Evolutionary conservation across 1,284 basidiomycete genomes (phyloP), one percentile per base, ranked within the genome.

Genomic region (Sporisorium scitamineum): DNA sequence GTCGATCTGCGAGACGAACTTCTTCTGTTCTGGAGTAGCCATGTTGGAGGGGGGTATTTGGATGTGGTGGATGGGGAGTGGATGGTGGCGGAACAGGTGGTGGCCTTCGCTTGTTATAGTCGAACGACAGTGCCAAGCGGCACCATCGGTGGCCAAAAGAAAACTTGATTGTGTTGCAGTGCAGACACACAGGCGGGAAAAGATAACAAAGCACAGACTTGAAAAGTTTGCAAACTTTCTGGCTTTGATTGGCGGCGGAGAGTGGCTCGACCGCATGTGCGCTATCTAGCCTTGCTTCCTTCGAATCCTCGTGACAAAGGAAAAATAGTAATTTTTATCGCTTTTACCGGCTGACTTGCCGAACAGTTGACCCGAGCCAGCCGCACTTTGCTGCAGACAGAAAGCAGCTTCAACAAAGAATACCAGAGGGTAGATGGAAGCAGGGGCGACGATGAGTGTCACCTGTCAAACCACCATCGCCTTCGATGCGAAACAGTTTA

Each of bases 1-100:
- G 55, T 85, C 82, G 64, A 85, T 82, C 59, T 85, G 80, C 41
- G 64, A 57, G 57, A 82, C 51, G 70, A 84, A 78, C 63, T 77
- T 80, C 27, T 78, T 69, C 62, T 78, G 76, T 29, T 70, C 63
- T 54, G 67, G 48, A 56, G 59, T 77, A 24, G 70, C 75, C 75
- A 77, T 77, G 22, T 29, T 70, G 58, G n/a, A 14, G 26, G 9
- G 27, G n/a, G 8, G n/a, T 42, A 20, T 7, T 20, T 4, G 14
- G 3, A 20, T 50, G 27, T n/a, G 27, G 18, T 26, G 22, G 39
- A 14, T 45, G 20, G 44, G 11, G 39, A 31, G 31, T 45, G 11
- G 20, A 20, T 31, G 32, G 24, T 26, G 31, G 41, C 54, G 52
- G 27, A 53, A 22, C 39, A 22, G n/a, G 27, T 26, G 20, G 10